Evolutionary conservation across 2,329 filamentous ascomycete genomes (phyloP), one percentile per base, ranked within the genome.

Genomic region (Seiridium cupressi): DNA sequence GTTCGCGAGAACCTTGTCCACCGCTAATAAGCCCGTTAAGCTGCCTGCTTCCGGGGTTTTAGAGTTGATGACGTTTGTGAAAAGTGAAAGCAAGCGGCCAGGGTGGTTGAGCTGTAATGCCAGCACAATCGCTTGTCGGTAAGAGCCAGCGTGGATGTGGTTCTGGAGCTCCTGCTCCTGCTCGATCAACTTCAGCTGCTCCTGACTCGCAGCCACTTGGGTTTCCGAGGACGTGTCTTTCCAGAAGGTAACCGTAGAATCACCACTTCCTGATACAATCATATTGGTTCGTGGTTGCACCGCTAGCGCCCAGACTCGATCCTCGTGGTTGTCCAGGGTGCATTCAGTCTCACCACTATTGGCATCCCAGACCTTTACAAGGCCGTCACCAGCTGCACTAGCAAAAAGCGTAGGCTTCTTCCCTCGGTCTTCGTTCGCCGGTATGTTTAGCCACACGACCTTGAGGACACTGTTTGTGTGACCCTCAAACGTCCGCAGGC

Each of bases 401-500:
- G 91, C 92, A 60, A 97, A 86, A 61, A 91, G 87, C 1, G 91
- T 80, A 32, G 84, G 83, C 63, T 83, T 83, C 71, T 85, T 89
- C 34, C 77, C 74, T 53, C 82, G 79, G 26, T 83, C 79, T 61
- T 82, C 75, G 34, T 77, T 76, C 4, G 72, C 69, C 2, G 84
- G 78, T 60, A 83, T 73, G 51, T 82, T 84, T 4, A 99, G 81
- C 95, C 95, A 99, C 3, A 91, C 85, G 2, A 97, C 91, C 76
- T 98, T 98, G 38, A 99, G 81, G 3, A 99, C 91, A 68, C 91
- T 97, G 77, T 98, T 96, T 4, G 93, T 94, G 74, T 99, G 95
- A 0, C 95, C 95, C 75, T 99, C 96, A 59, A 98, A 95, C 0
- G 95, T 98, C 60, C 94, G 84, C 51, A 99, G 79, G 75, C 95